Evolutionary conservation across 768 basidiomycete genomes (phyloP).

Genomic region (Dictyophora rubrovolvata): DNA sequence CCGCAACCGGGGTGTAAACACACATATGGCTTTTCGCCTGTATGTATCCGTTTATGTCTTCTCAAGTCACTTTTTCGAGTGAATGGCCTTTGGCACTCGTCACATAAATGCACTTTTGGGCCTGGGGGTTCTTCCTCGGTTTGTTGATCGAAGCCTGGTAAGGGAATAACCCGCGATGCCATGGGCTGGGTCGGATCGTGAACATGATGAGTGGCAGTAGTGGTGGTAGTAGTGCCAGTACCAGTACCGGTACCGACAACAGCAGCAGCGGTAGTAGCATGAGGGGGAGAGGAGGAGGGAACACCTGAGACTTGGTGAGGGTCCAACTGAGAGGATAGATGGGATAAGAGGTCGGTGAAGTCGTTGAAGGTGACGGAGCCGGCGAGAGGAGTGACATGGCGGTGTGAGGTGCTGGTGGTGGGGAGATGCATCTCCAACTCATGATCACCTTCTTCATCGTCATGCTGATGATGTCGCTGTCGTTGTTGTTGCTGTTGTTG

Average conservation of each 20-base stretch:
- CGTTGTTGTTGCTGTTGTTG: slow-evolving; percentile 1
- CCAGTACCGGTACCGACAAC: slow-evolving; percentile 24
- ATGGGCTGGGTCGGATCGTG: slow-evolving; percentile 11
- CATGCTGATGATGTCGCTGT: slow-evolving; percentile 6
- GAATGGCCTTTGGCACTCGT: slow-evolving; percentile 72
- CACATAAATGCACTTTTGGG: slow-evolving; percentile 51
- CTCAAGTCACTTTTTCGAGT: slow-evolving; percentile 75
- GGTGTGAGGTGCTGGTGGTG: slow-evolving; percentile 28
- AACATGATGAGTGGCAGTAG: slow-evolving; percentile 40
- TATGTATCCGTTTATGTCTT: slow-evolving; percentile 84
- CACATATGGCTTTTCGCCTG: slow-evolving; percentile 78
- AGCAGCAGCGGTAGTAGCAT: slow-evolving; percentile 24
- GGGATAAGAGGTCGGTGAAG: slow-evolving; percentile 67
- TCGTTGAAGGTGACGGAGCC: slow-evolving; percentile 37
- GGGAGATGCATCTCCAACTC: slow-evolving; percentile 28
- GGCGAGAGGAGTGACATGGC: slow-evolving; percentile 29
- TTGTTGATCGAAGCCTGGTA: slow-evolving; percentile 13
- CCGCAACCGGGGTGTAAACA: slow-evolving; percentile 67
- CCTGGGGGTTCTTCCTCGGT: slow-evolving; percentile 34
- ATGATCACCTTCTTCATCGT: slow-evolving; percentile 26
- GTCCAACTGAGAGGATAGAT: slow-evolving; percentile 62
- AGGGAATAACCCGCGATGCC: slow-evolving; percentile 4
- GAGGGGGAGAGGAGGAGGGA: slow-evolving; percentile 33
- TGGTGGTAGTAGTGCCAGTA: slow-evolving; percentile 21
- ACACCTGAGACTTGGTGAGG: slow-evolving; percentile 35